Conservation (phyloP, 306 rosid genomes). For the Glycine soja region DNA sequence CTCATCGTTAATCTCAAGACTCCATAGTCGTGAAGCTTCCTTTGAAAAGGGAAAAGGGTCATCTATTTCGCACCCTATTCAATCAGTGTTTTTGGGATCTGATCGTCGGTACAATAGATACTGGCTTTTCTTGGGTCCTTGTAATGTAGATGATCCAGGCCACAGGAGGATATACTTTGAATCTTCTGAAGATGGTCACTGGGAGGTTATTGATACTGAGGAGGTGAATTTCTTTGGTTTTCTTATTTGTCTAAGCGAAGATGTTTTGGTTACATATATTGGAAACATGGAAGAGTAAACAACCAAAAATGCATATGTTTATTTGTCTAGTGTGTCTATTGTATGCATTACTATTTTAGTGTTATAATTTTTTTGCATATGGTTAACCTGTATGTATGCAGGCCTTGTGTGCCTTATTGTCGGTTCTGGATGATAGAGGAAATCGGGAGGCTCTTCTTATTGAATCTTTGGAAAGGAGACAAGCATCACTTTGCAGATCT, state of each 20-base stretch:
- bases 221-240: conserved; percentile 66
- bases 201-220: conserved; percentile 91
- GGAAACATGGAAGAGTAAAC: conserved; percentile 27
- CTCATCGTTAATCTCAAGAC: conserved; percentile 60
- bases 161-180: conserved; percentile 97
- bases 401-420: conserved; percentile 80
- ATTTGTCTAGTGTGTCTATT: conserved; percentile 32
- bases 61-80: conserved; percentile 74
- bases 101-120: conserved; percentile 97
- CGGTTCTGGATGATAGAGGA: conserved; percentile 91
- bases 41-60: conserved; percentile 46
- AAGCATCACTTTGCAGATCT: conserved; percentile 60
- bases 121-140: conserved; percentile 99
- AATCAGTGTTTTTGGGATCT: conserved; percentile 93
- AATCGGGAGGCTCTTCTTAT: conserved; percentile 90
- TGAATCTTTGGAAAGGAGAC: conserved; percentile 82
- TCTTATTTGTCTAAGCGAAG: conserved; percentile 16
- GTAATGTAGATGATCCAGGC: conserved; percentile 82
- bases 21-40: conserved; percentile 45
- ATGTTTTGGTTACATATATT: conserved; percentile 8
- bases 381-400: conserved; percentile 52
- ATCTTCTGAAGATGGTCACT: conserved; percentile 98
- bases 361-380: conserved; percentile 33
- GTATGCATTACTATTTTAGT: conserved; percentile 28
- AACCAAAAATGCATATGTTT: conserved; percentile 18